A percentile compares a stretch with the other conserved stretches of the same genome.
Evolutionary conservation across 1,139 yeast species (phyloP).

Genomic region (Kluyveromyces sp.): DNA sequence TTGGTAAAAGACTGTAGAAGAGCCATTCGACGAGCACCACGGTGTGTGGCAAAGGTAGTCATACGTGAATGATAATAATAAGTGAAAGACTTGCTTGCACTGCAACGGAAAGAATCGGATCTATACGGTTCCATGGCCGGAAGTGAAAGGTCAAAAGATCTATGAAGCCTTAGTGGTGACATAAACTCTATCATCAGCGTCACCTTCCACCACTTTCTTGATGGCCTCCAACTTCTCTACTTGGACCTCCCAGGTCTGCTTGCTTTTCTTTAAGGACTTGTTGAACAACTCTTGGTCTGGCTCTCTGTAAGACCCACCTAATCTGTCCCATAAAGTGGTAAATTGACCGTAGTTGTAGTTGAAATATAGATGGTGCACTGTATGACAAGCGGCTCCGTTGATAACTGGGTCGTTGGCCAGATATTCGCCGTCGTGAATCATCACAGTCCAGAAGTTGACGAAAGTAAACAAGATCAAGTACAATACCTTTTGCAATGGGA

Average conservation of each 20-base stretch:
- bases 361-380: conserved; percentile 92
- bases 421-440: conserved; percentile 97
- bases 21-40: not conserved
- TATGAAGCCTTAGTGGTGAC: conserved; percentile 14
- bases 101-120: not conserved
- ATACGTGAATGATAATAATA: not conserved
- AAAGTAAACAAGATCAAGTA: conserved; percentile 76
- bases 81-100: not conserved
- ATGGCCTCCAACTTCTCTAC: conserved; percentile 71
- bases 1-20: not conserved
- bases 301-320: conserved; percentile 86
- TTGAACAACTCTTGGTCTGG: conserved; percentile 86
- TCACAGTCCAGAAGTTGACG: conserved; percentile 96
- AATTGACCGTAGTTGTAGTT: conserved; percentile 97
- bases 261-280: conserved; percentile 50
- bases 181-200: conserved; percentile 49
- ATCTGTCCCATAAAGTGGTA: conserved; percentile 95
- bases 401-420: conserved; percentile 87
- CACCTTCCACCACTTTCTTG: conserved; percentile 73
- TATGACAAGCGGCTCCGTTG: conserved; percentile 97
- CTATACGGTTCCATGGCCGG: not conserved
- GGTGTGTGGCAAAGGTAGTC: not conserved
- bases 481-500: conserved; percentile 85
- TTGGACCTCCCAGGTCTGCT: conserved; percentile 67
- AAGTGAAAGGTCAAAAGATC: not conserved